Percentiles rank a stretch among this genome's conserved stretches.
These are phyloP conservation scores for Fusarium sp. DNA, from an alignment of 2,329 filamentous ascomycete genomes.

Conservation along the genomic window DNA sequence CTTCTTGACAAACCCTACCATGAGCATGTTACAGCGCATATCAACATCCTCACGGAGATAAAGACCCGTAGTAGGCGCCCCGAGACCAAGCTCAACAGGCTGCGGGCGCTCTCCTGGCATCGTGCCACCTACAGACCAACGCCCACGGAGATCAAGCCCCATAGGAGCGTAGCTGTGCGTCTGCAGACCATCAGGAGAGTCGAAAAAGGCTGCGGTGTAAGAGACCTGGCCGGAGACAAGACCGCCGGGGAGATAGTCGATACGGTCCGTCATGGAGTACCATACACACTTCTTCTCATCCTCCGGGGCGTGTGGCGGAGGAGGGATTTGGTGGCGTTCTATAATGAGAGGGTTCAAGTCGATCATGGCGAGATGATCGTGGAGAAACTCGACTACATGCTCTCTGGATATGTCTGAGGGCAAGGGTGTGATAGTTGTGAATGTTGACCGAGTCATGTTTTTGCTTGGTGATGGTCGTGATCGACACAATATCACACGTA, in stretches of 20 bases:
- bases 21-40: slow-evolving; percentile 79
- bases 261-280: slow-evolving; percentile 82
- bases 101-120: slow-evolving; percentile 75
- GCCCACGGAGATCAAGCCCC: slow-evolving; percentile 79
- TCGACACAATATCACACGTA: slow-evolving; percentile 2
- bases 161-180: slow-evolving; percentile 87
- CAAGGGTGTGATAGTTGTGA: slow-evolving; percentile 82
- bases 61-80: slow-evolving; percentile 72
- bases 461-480: slow-evolving; percentile 11
- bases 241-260: slow-evolving; percentile 77
- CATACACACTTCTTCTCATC: slow-evolving; percentile 79
- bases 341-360: slow-evolving; percentile 86
- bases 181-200: slow-evolving; percentile 76
- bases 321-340: slow-evolving; percentile 72
- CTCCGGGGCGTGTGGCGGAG: slow-evolving; percentile 70
- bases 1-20: slow-evolving; percentile 81
- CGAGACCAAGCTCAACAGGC: slow-evolving; percentile 71
- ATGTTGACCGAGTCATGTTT: slow-evolving; percentile 60
- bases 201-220: slow-evolving; percentile 84
- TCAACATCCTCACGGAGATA: slow-evolving; percentile 89
- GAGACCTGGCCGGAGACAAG: slow-evolving; percentile 72
- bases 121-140: slow-evolving; percentile 79
- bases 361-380: slow-evolving; percentile 84
- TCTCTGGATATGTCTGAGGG: slow-evolving; percentile 73
- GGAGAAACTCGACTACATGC: slow-evolving; percentile 78